Conservation (phyloP, 2,329 filamentous ascomycete species). For the Ophiostoma fasciatum region DNA sequence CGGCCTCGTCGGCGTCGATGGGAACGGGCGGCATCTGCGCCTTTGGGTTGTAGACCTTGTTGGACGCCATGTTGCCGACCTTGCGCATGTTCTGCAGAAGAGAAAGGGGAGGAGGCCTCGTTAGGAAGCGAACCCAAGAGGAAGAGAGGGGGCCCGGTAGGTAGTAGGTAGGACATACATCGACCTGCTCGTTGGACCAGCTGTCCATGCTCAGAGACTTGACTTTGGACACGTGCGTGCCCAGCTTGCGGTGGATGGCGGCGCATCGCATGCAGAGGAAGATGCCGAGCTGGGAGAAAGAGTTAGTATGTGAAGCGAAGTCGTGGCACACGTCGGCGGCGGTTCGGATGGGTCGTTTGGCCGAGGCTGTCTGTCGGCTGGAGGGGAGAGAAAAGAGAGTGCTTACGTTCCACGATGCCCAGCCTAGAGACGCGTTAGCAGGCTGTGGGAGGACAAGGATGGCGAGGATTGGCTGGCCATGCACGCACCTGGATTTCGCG, state of each 20-base stretch:
- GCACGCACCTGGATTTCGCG: constrained; percentile 76
- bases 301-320: constrained; percentile 4
- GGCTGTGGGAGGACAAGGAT: neutral
- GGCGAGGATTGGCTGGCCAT: too few relatives aligned
- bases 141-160: neutral
- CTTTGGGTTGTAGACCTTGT: constrained; percentile 77
- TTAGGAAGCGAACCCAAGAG: neutral
- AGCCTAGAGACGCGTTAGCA: constrained; percentile 40
- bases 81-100: constrained; percentile 71
- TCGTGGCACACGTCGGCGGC: constrained; percentile 5
- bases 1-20: constrained; percentile 80
- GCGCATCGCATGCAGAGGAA: constrained; percentile 98
- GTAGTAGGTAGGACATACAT: constrained; percentile 43
- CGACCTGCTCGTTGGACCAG: constrained; percentile 91
- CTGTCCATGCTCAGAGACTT: constrained; percentile 98
- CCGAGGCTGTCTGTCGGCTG: too few relatives aligned
- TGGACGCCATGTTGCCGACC: constrained; percentile 73
- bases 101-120: neutral
- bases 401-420: constrained; percentile 85
- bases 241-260: constrained; percentile 85
- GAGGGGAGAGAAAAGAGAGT: too few relatives aligned
- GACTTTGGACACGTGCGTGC: constrained; percentile 96
- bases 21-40: constrained; percentile 73
- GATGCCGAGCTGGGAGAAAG: constrained; percentile 55
- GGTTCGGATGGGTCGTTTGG: too few relatives aligned